A percentile compares a stretch with the other conserved stretches of the same genome.
phyloP scores from a whole-genome alignment of 345 rosid genomes.

The Boechera retrofracta region DNA sequence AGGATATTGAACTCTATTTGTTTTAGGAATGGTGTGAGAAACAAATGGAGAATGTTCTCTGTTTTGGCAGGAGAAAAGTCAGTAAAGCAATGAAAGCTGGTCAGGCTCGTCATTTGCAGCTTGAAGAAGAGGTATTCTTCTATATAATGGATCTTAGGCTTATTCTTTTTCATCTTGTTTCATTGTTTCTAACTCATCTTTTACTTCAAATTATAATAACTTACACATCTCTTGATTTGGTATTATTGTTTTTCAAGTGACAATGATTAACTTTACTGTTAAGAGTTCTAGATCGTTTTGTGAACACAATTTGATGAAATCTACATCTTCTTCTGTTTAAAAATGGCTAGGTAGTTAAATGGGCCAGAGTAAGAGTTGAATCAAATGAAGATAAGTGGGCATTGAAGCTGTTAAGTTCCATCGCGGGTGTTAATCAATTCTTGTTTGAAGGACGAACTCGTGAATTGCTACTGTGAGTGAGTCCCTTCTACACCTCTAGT shows the following conservation, averaged over 20 bases:
- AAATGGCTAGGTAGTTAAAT: conserved; percentile 56
- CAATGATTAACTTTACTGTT: not conserved
- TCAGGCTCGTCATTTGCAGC: conserved; percentile 68
- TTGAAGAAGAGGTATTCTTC: conserved; percentile 69
- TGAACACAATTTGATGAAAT: conserved; percentile 9
- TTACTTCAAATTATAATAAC: not conserved
- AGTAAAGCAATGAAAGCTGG: conserved; percentile 81
- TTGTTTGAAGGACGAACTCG: conserved; percentile 78
- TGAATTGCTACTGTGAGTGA: conserved; percentile 86
- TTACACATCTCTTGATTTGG: not conserved
- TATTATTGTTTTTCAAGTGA: not conserved
- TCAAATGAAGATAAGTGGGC: conserved; percentile 83
- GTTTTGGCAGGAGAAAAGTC: conserved; percentile 46
- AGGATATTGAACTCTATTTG: not conserved
- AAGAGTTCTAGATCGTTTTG: not conserved
- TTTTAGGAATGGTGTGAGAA: conserved; percentile 93
- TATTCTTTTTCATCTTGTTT: not conserved
- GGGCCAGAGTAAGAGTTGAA: conserved; percentile 52
- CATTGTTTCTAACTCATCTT: conserved; percentile 15
- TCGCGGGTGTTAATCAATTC: conserved; percentile 66
- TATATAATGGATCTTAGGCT: not conserved
- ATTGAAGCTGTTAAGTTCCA: conserved; percentile 64
- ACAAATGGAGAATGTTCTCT: conserved; percentile 69
- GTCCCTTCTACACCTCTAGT: conserved; percentile 38
- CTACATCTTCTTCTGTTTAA: not conserved